These are phyloP conservation scores for Anthracocystis walkeri DNA, from an alignment of 1,284 basidiomycete genomes.

Conservation along the genomic window DNA sequence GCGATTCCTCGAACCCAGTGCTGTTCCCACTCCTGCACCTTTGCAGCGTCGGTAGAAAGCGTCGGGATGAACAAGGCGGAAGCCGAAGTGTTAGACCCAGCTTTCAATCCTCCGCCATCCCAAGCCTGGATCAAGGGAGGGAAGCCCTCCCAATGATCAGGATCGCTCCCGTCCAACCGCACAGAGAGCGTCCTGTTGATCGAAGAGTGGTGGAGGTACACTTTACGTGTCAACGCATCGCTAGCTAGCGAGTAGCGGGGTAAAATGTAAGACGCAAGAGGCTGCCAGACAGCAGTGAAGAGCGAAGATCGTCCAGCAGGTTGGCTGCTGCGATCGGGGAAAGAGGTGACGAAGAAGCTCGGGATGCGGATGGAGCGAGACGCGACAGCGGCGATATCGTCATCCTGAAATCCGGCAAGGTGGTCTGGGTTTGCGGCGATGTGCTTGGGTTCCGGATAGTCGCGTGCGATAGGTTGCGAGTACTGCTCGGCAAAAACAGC, in stretches of 20 bases:
- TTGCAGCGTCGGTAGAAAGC: constrained; percentile 13
- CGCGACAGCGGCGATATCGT: constrained; percentile 20
- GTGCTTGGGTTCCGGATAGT: constrained; percentile 30
- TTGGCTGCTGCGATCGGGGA: constrained; percentile 29
- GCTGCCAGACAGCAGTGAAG: constrained; percentile 36
- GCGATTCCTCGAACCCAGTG: constrained; percentile 55
- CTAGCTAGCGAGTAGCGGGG: constrained; percentile 20
- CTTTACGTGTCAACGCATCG: constrained; percentile 16
- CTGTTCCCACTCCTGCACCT: constrained; percentile 55
- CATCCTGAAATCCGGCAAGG: constrained; percentile 34
- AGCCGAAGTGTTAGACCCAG: constrained; percentile 49
- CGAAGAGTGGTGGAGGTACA: constrained; percentile 48
- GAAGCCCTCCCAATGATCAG: constrained; percentile 39
- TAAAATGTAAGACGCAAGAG: constrained; percentile 15
- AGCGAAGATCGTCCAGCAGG: constrained; percentile 14
- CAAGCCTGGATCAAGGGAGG: constrained; percentile 47
- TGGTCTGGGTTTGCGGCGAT: constrained; percentile 31
- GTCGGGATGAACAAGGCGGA: constrained; percentile 28
- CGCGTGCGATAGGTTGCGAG: constrained; percentile 32
- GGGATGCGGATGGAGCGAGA: constrained; percentile 35
- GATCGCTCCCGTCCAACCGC: constrained; percentile 37
- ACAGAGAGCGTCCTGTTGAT: constrained; percentile 40
- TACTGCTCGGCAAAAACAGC: constrained; percentile 51
- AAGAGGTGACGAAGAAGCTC: constrained; percentile 49
- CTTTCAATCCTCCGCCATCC: constrained; percentile 43